Evolutionary conservation across 2,329 filamentous ascomycete genomes (phyloP).

Genomic region (Alternaria sp.): DNA sequence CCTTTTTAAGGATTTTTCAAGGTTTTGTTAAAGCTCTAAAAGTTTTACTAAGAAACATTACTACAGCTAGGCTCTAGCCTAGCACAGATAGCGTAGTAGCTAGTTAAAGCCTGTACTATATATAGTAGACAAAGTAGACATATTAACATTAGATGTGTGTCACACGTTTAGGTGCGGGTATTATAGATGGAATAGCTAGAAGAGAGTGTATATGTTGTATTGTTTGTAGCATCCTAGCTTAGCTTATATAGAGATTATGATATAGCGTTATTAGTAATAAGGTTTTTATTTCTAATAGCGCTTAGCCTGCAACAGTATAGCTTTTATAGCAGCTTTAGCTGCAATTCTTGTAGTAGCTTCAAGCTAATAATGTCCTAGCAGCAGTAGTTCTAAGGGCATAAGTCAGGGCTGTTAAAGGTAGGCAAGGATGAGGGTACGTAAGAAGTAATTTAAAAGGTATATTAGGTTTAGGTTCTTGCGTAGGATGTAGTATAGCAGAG

Average conservation of each 20-base stretch:
- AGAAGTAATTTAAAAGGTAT: not conserved
- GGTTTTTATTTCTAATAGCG: not conserved
- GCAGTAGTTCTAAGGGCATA: not conserved
- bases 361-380: slow-evolving; percentile 1
- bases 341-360: slow-evolving; percentile 2
- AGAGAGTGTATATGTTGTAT: not conserved
- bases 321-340: slow-evolving; percentile 1
- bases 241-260: not conserved
- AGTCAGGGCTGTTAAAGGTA: not conserved
- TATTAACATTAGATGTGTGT: slow-evolving; percentile 1
- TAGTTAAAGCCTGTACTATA: not conserved
- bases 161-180: not conserved
- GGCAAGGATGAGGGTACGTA: not conserved
- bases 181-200: slow-evolving; percentile 1
- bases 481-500: not conserved
- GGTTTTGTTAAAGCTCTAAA: not conserved
- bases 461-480: not conserved
- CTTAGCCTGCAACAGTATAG: not conserved
- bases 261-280: not conserved
- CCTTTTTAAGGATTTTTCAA: not conserved
- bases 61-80: not conserved
- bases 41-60: not conserved
- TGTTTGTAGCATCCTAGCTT: slow-evolving; percentile 1
- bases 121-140: not conserved
- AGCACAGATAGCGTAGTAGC: not conserved